These are phyloP conservation scores for Penicillium goetzii DNA, from an alignment of 495 filamentous ascomycete genomes.

Conservation along the genomic window DNA sequence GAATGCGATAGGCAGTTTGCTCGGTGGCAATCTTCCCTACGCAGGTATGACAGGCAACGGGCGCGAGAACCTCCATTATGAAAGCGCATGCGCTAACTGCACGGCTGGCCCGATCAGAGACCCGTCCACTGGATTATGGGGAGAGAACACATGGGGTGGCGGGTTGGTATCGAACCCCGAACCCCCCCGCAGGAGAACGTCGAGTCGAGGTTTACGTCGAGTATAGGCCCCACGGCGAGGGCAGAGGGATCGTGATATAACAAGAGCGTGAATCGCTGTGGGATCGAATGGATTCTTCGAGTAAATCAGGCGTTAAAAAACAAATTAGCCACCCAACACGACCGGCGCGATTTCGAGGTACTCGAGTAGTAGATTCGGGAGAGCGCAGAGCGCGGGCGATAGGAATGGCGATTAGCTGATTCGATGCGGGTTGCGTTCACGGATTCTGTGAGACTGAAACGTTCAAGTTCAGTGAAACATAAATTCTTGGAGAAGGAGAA, in stretches of 20 bases:
- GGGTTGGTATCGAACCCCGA: constrained; percentile 8
- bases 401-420: constrained; percentile 8
- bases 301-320: not conserved
- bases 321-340: constrained; percentile 29
- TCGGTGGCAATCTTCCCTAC: constrained; percentile 1
- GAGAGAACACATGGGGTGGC: constrained; percentile 27
- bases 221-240: not conserved
- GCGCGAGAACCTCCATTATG: constrained; percentile 24
- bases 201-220: constrained; percentile 18
- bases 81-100: constrained; percentile 24
- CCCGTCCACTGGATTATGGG: constrained; percentile 16
- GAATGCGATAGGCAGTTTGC: constrained; percentile 5
- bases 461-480: not conserved
- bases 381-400: constrained; percentile 11
- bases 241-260: not conserved
- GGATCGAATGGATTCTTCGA: not conserved
- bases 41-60: constrained; percentile 5
- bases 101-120: constrained; percentile 21
- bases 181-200: constrained; percentile 18
- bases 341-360: constrained; percentile 28
- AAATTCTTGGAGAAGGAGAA: constrained; percentile 7
- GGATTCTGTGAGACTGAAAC: not conserved
- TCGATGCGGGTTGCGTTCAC: not conserved
- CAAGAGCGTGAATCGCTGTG: not conserved
- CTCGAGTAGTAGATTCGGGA: constrained; percentile 3